Base-by-base conservation (phyloP, 2,329 filamentous ascomycete genomes). In the Colletotrichum caudatum region DNA sequence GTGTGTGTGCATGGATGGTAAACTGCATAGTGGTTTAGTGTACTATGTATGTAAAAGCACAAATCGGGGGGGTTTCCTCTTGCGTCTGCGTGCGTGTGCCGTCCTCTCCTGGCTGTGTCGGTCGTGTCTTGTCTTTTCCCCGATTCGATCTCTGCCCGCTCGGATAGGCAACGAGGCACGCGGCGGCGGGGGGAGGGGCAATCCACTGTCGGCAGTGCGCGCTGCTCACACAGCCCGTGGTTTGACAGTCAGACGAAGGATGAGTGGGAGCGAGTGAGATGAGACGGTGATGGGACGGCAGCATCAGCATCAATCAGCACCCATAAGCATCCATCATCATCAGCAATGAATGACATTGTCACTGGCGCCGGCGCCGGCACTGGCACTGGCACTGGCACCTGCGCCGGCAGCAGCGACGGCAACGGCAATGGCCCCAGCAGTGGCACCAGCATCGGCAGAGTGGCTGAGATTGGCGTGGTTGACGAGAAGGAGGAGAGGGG, bases 81-180 rank as follows among this genome's bases (percentile, higher is more conserved):
- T 61, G 44, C 26, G 23, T 44, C 58, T 60, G 46, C 26, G 20
- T 39, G 26, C 18, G 37, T 39, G 37, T 12, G 14, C 37, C 37
- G 12, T 39, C 18, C 20, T 26, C 12, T 20, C 26, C 41, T 39
- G 12, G 12, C 35, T 44, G 41, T 20, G 33, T 35, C 23, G 29
- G 29, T 20, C 16, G 41, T 35, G 33, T 35, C 23, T 50, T 57
- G 35, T 35, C 50, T 44, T 46, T 61, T 44, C 41, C 50, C 63
- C 64, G 65, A 71, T 59, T 54, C 59, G 64, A 54, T 48, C 58
- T 58, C 48, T 56, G 20, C 44, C n/a, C 44, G 35, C 58, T 69
- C 46, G 58, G 64, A 68, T 54, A 68, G 65, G 69, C 46, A 69
- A 69, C 20, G 51, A 39, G 51, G 64, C 69, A 71, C 57, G 69